Conservation (phyloP, 1,139 yeast genomes). For the Pichia sp. region DNA sequence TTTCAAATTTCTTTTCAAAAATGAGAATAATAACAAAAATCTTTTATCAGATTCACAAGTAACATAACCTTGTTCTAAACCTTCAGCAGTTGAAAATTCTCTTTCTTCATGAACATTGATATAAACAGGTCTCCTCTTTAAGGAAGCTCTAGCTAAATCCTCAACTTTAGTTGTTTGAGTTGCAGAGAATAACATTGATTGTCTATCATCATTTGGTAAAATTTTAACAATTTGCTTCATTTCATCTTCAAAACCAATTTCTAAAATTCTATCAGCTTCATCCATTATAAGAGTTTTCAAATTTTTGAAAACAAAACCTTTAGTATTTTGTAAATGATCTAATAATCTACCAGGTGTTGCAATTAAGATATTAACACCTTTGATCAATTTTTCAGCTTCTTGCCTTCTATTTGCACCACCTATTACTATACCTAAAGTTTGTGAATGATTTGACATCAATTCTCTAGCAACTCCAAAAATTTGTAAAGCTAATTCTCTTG, state of each 20-base stretch:
- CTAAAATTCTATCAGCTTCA: conserved; percentile 95
- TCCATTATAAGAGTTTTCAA: conserved; percentile 90
- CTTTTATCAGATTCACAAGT: conserved; percentile 95
- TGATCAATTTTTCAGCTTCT: conserved; percentile 87
- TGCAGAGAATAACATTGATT: conserved; percentile 94
- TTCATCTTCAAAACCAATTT: conserved; percentile 97
- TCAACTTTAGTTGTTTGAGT: conserved; percentile 98
- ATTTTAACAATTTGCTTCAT: conserved; percentile 95
- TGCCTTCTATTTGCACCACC: conserved; percentile 98
- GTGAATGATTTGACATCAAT: conserved; percentile 83
- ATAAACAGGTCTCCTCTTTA: conserved; percentile 91
- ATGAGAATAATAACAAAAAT: conserved; percentile 81
- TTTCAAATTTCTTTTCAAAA: conserved; percentile 82
- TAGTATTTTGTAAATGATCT: conserved; percentile 93
- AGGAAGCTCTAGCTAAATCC: conserved; percentile 92
- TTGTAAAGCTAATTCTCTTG: conserved; percentile 90
- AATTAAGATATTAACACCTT: conserved; percentile 88
- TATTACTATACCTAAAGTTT: conserved; percentile 91
- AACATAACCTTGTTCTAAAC: conserved; percentile 96
- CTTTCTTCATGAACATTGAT: conserved; percentile 86
- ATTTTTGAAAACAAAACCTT: conserved; percentile 89
- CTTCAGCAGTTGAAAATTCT: conserved; percentile 87
- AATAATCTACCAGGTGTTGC: conserved; percentile 97
- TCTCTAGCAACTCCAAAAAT: conserved; percentile 96
- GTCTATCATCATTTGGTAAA: conserved; percentile 89